A percentile compares a stretch with the other conserved stretches of the same genome.
Evolutionary conservation across 2,329 filamentous ascomycete species (phyloP).

Genomic region (Ascochyta koolunga): DNA sequence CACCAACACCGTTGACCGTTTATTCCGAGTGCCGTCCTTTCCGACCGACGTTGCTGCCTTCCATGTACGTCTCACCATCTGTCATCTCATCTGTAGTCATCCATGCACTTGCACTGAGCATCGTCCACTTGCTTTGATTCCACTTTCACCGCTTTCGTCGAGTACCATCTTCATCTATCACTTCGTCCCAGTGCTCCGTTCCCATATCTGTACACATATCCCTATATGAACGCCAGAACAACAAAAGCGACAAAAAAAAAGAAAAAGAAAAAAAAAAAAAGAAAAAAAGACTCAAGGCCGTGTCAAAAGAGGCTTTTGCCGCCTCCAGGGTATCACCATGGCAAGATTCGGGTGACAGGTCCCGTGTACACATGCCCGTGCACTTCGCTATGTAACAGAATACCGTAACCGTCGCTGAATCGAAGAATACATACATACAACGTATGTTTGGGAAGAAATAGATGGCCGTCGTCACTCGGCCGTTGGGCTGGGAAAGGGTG

Average conservation of each 20-base stretch:
- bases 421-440: conserved; percentile 7
- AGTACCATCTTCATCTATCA: not conserved
- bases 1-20: not conserved
- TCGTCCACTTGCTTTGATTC: too few relatives aligned
- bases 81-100: not conserved
- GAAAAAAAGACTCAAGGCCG: too few relatives aligned
- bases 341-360: conserved; percentile 7
- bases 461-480: not conserved
- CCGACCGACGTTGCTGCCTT: too few relatives aligned
- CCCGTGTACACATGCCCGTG: conserved; percentile 4
- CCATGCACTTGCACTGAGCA: not conserved
- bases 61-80: too few relatives aligned
- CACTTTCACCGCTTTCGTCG: too few relatives aligned
- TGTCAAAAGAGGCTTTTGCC: conserved; percentile 10
- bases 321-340: conserved; percentile 17
- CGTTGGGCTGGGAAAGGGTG: not conserved
- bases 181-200: not conserved
- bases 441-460: not conserved
- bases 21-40: not conserved
- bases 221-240: not conserved
- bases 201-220: not conserved
- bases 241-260: too few relatives aligned
- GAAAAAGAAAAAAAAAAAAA: too few relatives aligned
- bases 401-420: conserved; percentile 1
- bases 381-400: conserved; percentile 10